Conservation (phyloP, 768 basidiomycete species). For the Russula foetens region DNA sequence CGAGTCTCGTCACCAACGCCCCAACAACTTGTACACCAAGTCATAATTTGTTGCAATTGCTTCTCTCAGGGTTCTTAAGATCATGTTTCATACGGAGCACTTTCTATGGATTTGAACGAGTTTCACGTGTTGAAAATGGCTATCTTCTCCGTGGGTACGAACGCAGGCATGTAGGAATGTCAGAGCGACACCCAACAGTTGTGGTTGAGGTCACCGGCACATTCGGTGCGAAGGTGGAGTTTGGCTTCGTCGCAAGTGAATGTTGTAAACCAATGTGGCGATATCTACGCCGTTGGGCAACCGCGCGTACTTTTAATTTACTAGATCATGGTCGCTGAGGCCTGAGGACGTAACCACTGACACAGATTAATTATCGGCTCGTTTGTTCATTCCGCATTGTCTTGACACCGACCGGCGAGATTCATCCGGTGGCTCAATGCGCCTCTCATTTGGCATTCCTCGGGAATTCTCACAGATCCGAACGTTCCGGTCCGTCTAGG, state of each 20-base stretch:
- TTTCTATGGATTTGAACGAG: background rate
- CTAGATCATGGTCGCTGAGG: too few species aligned
- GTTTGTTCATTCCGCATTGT: background rate
- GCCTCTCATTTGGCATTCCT: background rate
- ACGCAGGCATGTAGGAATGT: background rate
- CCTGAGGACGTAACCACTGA: background rate
- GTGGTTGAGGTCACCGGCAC: background rate
- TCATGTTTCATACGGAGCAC: background rate
- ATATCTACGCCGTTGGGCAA: background rate
- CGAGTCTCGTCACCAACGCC: background rate
- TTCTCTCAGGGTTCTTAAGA: background rate
- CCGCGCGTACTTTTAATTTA: too few species aligned
- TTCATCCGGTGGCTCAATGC: background rate
- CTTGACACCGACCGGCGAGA: background rate
- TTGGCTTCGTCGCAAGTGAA: background rate
- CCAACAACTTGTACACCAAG: too few species aligned
- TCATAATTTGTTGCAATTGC: too few species aligned
- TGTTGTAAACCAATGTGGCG: background rate
- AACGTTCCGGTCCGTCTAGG: constrained; percentile 1
- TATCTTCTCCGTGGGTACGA: background rate
- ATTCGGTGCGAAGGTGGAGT: constrained; percentile 4
- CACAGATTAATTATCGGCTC: too few species aligned
- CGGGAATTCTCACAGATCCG: background rate
- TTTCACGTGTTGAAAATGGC: background rate
- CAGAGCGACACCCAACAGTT: background rate